Percentiles rank a stretch among this genome's conserved stretches.
phyloP scores from a whole-genome alignment of 345 rosid genomes.

The Pugionium cornutum region DNA sequence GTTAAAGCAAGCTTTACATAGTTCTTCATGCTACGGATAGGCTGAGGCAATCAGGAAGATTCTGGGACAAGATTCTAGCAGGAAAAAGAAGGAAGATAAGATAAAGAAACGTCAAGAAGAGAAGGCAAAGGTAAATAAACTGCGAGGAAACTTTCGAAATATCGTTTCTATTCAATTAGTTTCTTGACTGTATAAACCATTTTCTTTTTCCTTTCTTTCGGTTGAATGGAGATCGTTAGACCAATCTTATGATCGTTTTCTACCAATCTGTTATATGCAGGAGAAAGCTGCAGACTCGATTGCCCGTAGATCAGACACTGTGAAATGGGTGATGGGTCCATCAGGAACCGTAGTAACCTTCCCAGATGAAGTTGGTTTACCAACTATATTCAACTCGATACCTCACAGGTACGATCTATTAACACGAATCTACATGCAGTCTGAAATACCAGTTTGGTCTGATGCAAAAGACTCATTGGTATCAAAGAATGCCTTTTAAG shows the following conservation, averaged over 20 bases:
- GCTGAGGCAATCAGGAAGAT: slow-evolving; percentile 97
- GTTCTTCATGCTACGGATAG: slow-evolving; percentile 39
- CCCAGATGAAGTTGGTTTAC: slow-evolving; percentile 73
- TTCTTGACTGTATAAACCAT: neutral
- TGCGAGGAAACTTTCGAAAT: neutral
- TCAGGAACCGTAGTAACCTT: slow-evolving; percentile 74
- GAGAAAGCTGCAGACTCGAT: slow-evolving; percentile 69
- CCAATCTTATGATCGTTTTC: slow-evolving; percentile 21
- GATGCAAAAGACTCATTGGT: slow-evolving; percentile 4
- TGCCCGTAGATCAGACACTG: slow-evolving; percentile 53
- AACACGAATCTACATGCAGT: neutral
- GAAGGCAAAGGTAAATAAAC: slow-evolving; percentile 60
- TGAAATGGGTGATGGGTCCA: slow-evolving; percentile 71
- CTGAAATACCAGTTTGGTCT: slow-evolving; percentile 2
- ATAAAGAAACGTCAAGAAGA: slow-evolving; percentile 81
- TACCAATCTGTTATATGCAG: slow-evolving; percentile 39
- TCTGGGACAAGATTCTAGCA: slow-evolving; percentile 84
- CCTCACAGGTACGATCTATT: slow-evolving; percentile 52
- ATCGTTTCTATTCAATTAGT: neutral
- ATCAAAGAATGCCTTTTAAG: neutral
- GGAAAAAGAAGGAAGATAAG: slow-evolving; percentile 86
- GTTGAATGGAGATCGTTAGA: neutral
- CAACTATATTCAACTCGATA: slow-evolving; percentile 61
- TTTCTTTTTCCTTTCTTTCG: no score
- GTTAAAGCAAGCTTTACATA: slow-evolving; percentile 12